Evolutionary conservation across 164 flowering plant genomes (phyloP).

Genomic region (Aristolochia californica): DNA sequence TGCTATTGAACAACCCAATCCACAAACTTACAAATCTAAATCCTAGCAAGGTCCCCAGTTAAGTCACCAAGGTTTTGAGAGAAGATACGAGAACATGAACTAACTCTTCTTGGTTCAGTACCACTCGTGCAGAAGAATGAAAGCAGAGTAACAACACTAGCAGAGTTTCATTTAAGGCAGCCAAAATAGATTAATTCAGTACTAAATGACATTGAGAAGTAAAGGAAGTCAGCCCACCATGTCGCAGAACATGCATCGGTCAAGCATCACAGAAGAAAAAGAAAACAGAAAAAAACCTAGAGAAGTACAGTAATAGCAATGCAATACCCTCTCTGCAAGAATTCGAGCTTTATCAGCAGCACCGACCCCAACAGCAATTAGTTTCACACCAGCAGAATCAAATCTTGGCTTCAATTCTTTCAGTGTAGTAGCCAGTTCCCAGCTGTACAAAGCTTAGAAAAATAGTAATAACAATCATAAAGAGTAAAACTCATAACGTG

Average conservation of each 20-base stretch:
- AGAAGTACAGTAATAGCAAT: neutral
- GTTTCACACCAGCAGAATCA: conserved; percentile 75
- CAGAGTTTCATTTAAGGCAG: too few species aligned
- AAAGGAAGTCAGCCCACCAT: neutral
- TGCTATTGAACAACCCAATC: too few species aligned
- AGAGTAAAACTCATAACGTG: neutral
- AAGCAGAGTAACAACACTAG: too few species aligned
- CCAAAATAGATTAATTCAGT: too few species aligned
- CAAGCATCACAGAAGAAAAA: neutral
- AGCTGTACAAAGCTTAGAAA: conserved; percentile 27
- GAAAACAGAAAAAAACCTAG: neutral
- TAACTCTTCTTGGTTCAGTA: too few species aligned
- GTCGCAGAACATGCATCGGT: neutral
- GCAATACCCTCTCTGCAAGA: conserved; percentile 60
- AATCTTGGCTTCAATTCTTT: conserved; percentile 58
- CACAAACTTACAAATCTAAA: too few species aligned
- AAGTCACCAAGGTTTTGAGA: too few species aligned
- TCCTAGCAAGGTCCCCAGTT: too few species aligned
- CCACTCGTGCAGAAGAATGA: too few species aligned
- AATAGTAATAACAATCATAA: conserved; percentile 1
- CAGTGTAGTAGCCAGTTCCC: conserved; percentile 78
- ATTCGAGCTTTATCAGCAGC: conserved; percentile 77
- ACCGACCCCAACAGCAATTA: conserved; percentile 90
- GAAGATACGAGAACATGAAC: too few species aligned
- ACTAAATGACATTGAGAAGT: too few species aligned